These are phyloP conservation scores for Dictyostelium citrinum DNA, from an alignment of 78 protist species.

Conservation along the genomic window DNA sequence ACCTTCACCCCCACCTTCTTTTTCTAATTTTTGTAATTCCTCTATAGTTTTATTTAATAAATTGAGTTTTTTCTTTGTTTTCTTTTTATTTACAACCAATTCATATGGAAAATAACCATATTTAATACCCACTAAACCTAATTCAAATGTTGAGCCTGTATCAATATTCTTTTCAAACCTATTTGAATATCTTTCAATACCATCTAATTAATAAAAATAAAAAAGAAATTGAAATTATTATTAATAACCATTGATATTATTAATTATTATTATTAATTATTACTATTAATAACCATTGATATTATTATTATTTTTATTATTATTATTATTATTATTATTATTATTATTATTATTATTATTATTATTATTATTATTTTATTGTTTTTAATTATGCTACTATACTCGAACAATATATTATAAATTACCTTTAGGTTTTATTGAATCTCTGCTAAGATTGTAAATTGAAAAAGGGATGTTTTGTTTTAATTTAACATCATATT, in stretches of 20 bases:
- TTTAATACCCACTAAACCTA: neutral
- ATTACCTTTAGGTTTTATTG: neutral
- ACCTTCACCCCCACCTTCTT: slow-evolving; percentile 4
- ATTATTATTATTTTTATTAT: too few species aligned
- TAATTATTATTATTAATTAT: too few species aligned
- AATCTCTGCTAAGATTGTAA: neutral
- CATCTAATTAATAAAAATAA: neutral
- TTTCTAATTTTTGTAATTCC: neutral
- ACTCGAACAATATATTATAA: neutral
- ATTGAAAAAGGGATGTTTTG: neutral
- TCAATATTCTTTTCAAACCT: neutral
- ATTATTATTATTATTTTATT: too few species aligned
- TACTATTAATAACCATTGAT: too few species aligned
- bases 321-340: too few species aligned
- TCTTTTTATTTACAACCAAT: neutral
- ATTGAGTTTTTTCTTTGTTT: neutral
- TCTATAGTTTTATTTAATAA: neutral
- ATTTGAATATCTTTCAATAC: slow-evolving; percentile 6
- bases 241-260: too few species aligned
- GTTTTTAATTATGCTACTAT: too few species aligned
- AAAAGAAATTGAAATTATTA: neutral
- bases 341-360: too few species aligned
- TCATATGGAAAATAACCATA: slow-evolving; percentile 2
- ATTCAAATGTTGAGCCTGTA: neutral
- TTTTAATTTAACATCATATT: neutral